Percentiles rank a stretch among this genome's conserved stretches.
Evolutionary conservation across 768 basidiomycete genomes (phyloP).

Genomic region (Xerocomellus intermedius): DNA sequence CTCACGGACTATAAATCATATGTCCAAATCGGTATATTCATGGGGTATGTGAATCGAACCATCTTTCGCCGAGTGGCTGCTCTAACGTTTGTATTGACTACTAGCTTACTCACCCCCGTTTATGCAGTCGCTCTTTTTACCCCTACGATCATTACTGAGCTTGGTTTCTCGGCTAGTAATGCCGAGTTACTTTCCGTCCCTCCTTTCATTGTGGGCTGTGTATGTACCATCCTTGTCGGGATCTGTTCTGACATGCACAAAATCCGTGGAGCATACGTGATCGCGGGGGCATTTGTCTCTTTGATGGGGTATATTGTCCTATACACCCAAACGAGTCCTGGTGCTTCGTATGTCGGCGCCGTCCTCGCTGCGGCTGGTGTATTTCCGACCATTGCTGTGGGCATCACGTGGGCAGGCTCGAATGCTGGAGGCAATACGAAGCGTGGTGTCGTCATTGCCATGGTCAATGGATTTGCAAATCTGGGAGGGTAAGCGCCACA

Average conservation of each 20-base stretch:
- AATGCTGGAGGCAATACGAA: conserved; percentile 59
- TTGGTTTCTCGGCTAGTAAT: conserved; percentile 49
- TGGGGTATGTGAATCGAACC: conserved; percentile 32
- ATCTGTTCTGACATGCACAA: conserved; percentile 1
- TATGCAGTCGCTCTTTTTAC: conserved; percentile 49
- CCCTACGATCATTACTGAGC: conserved; percentile 47
- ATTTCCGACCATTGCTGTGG: conserved; percentile 47
- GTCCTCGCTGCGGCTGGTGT: conserved; percentile 52
- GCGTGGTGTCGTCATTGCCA: conserved; percentile 49
- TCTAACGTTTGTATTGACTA: neutral
- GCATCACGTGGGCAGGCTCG: conserved; percentile 53
- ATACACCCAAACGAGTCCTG: neutral
- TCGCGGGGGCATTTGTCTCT: conserved; percentile 1
- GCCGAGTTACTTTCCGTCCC: conserved; percentile 51
- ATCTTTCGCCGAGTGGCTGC: neutral
- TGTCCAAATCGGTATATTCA: conserved; percentile 36
- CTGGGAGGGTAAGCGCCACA: conserved; percentile 43
- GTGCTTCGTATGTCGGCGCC: conserved; percentile 42
- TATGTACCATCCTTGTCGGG: conserved; percentile 46
- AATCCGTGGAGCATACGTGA: conserved; percentile 3
- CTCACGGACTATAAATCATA: conserved; percentile 44
- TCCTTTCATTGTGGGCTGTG: conserved; percentile 46
- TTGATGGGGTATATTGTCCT: conserved; percentile 3
- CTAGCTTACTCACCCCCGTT: conserved; percentile 42
- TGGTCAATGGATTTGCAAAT: conserved; percentile 44